Evolutionary conservation across 2,329 filamentous ascomycete genomes (phyloP), one percentile per base, ranked within the genome.

Genomic region (Metarhizium sp.): DNA sequence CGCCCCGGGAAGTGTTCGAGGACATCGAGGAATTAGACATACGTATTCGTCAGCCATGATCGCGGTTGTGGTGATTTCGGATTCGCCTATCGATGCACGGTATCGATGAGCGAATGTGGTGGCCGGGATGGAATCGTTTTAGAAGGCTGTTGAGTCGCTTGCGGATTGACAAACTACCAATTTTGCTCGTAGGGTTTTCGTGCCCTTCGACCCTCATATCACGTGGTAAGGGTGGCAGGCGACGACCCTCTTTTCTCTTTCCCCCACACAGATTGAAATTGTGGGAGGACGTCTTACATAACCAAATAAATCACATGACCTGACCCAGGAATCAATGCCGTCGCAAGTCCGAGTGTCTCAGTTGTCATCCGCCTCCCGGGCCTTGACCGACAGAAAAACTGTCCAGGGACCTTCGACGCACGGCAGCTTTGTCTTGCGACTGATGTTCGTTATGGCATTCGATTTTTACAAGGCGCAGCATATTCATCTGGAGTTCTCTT

Each of bases 11-110:
- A 49, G 52, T 55, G 48, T 59, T 55, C 59, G 59, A 63, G 64
- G 52, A 59, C 65, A 64, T 65, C 66, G 59, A 55, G 58, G 56
- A 53, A 56, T 61, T 10, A 14, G 64, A 88, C 88, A 77, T 82
- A 92, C 88, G 81, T 94, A 94, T 80, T 91, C 87, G 82, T 92
- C 89, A 85, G 89, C 89, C 89, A 92, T 92, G 79, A 70, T 79
- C 73, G 73, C 74, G 76, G 72, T 76, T 70, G 66, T 69, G 66
- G 67, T 68, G 67, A 64, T 67, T 66, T 67, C 66, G 67, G 66
- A 71, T 72, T 74, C 70, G 72, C 73, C 72, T 67, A 68, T 74
- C 72, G 71, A 72, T 69, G 67, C 63, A 62, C 60, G 65, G 60
- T 68, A 64, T 74, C 72, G 73, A 71, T 69, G 65, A 68, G 67